These are phyloP conservation scores for Melastoma candidum DNA, from an alignment of 441 rosid species.

Conservation along the genomic window DNA sequence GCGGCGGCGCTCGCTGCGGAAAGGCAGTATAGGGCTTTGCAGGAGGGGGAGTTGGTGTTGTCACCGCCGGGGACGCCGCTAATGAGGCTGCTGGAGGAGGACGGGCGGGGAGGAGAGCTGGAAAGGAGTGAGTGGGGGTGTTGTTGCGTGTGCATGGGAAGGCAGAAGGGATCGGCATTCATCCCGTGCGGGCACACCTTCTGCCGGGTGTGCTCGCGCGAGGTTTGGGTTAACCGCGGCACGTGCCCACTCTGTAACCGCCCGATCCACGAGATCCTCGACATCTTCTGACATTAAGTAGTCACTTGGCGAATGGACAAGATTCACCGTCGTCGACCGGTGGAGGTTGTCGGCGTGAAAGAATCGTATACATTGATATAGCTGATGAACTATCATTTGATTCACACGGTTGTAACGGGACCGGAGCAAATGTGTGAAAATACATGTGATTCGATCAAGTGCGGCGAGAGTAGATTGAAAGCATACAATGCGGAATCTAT, in stretches of 20 bases:
- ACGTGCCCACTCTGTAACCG: constrained; percentile 83
- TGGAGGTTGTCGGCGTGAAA: too few species aligned
- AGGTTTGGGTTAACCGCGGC: constrained; percentile 59
- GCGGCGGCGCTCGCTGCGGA: constrained; percentile 86
- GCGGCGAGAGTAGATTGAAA: too few species aligned
- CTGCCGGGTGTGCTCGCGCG: constrained; percentile 72
- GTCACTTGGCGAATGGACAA: too few species aligned
- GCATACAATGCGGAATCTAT: too few species aligned
- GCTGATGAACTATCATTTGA: too few species aligned
- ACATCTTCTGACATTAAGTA: constrained; percentile 34
- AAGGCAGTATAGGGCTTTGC: constrained; percentile 33
- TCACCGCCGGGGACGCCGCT: constrained; percentile 30
- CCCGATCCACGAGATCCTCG: constrained; percentile 58
- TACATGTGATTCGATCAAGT: too few species aligned
- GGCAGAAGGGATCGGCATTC: constrained; percentile 81
- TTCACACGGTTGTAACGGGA: too few species aligned
- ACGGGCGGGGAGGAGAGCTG: constrained; percentile 15
- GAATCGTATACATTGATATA: too few species aligned
- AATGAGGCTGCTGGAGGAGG: constrained; percentile 50
- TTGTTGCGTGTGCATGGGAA: constrained; percentile 97
- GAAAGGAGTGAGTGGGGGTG: constrained; percentile 40
- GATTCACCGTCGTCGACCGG: too few species aligned
- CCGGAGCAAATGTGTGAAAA: too few species aligned
- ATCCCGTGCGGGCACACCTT: constrained; percentile 91
- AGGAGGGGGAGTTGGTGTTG: constrained; percentile 13